These are phyloP conservation scores for Trichoderma sp. DNA, from an alignment of 2,329 filamentous ascomycete genomes.

Conservation along the genomic window DNA sequence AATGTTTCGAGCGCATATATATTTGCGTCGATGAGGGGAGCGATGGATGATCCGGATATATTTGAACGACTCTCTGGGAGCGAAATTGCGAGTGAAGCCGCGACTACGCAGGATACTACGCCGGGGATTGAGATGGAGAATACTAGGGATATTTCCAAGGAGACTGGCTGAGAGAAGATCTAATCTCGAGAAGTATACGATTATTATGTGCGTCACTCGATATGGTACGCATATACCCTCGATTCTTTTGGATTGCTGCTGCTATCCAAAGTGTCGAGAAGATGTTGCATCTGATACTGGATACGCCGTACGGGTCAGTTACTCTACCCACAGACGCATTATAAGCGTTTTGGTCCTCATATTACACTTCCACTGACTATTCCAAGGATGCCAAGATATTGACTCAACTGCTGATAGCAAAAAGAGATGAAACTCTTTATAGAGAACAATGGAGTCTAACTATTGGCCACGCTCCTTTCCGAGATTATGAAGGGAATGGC, in stretches of 20 bases:
- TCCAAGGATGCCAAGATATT: neutral
- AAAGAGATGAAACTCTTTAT: neutral
- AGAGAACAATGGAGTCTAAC: neutral
- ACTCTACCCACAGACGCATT: neutral
- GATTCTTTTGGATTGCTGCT: neutral
- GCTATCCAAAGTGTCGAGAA: neutral
- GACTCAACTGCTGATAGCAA: neutral
- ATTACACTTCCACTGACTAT: neutral
- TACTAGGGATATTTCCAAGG: neutral
- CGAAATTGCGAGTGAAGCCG: neutral
- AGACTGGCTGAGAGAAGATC: neutral
- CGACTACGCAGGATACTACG: neutral
- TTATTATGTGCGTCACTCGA: neutral
- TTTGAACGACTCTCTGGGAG: neutral
- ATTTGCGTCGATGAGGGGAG: neutral
- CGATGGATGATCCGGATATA: neutral
- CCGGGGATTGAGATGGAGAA: slow-evolving; percentile 1
- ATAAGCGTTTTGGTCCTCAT: neutral
- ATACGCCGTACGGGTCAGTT: neutral
- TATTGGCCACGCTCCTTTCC: neutral
- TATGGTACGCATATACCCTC: neutral
- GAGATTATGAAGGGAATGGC: neutral
- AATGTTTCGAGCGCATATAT: neutral
- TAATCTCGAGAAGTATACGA: neutral
- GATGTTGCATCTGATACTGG: neutral